phyloP scores from a whole-genome alignment of 2,329 filamentous ascomycete genomes.

The Xylaria multiplex region DNA sequence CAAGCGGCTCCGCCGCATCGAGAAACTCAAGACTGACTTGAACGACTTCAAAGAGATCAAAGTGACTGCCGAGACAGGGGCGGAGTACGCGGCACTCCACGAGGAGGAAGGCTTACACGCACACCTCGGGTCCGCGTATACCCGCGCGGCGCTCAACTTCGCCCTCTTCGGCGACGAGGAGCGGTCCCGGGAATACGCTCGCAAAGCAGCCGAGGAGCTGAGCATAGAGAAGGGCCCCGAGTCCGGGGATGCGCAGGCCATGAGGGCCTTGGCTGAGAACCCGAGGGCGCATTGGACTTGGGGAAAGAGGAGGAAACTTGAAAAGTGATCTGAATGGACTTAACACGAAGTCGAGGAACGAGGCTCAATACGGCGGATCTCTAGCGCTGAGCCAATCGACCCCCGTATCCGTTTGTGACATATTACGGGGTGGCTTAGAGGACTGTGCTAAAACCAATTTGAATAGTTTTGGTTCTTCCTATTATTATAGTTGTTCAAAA shows the following conservation, averaged over 20 bases:
- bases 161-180: conserved; percentile 51
- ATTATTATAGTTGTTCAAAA: too few species aligned
- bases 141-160: conserved; percentile 53
- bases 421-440: background rate
- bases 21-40: conserved; percentile 44
- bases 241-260: conserved; percentile 45
- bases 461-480: too few species aligned
- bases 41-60: conserved; percentile 36
- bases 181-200: conserved; percentile 48
- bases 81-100: conserved; percentile 48
- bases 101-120: conserved; percentile 49
- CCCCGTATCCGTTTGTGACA: background rate
- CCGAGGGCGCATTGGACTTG: conserved; percentile 38
- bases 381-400: background rate
- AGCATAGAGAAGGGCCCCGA: conserved; percentile 48
- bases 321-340: conserved; percentile 2
- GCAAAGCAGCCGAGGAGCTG: conserved; percentile 48
- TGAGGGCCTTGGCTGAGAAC: conserved; percentile 49
- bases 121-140: conserved; percentile 51
- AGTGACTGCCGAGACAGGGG: conserved; percentile 47
- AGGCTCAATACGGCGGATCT: background rate
- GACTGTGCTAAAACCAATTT: background rate
- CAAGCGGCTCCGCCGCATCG: conserved; percentile 47
- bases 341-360: background rate
- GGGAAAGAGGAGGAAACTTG: conserved; percentile 32